Base-by-base conservation (phyloP, 1,284 basidiomycete species). In the Takashimella koratensis region DNA sequence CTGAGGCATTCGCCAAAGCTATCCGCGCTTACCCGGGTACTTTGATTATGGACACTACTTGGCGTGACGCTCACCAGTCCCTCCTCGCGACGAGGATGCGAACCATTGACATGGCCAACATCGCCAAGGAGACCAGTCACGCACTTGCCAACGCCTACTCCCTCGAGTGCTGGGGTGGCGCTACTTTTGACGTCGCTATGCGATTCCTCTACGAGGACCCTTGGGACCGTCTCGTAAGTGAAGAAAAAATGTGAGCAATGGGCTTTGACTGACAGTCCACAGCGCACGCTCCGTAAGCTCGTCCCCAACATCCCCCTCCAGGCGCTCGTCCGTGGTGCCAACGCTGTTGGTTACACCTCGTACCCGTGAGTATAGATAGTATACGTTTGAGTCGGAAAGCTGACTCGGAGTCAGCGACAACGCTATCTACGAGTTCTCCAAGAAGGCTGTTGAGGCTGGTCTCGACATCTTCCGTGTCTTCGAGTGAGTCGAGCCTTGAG, bases 401-500 rank as follows among this genome's bases (percentile, higher is more conserved):
- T 12, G 24, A 41, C 43, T 23, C 26, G 53, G 90, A 87, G n/a
- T n/a, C n/a, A n/a, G n/a, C 26, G 96, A 99, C 78, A 99, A 99
- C 70, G 94, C 92, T 60, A 98, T 99, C 78, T 98, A 99, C 78
- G 96, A 98, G 75, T 95, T 95, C 80, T 93, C 88, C 56, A 94
- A 92, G 81, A 80, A 96, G 78, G 96, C 96, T 20, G 95, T 99
- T 24, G 94, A 98, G 80, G 96, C 95, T 65, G 96, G 96, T 75
- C 84, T 98, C 46, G 96, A 99, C 79, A 99, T 99, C 72, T 99
- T 99, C 90, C 85, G 96, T 76, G 93, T 99, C 53, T 99, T 99
- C 67, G 96, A 99, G n/a, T n/a, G n/a, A n/a, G n/a, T n/a, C n/a
- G n/a, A n/a, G 62, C n/a, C n/a, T n/a, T n/a, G n/a, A n/a, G n/a